Conservation (phyloP, 2,329 filamentous ascomycete genomes). For the Elsinoe batatas region DNA sequence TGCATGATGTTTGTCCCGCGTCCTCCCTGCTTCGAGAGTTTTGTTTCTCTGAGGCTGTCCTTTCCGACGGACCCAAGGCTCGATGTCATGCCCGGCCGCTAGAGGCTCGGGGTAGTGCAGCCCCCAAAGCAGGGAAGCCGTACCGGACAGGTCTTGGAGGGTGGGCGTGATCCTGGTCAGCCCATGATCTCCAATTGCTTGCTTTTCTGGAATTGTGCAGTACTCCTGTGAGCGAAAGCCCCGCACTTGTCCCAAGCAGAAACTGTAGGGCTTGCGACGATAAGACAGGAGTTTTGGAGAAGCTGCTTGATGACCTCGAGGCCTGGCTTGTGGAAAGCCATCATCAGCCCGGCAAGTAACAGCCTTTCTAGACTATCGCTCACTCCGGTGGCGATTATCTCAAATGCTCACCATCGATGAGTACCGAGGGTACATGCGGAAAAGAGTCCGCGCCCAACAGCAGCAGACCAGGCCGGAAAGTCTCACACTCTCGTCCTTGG, state of each 20-base stretch:
- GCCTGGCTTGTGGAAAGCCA: neutral
- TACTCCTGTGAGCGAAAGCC: neutral
- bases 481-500: neutral
- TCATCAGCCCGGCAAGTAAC: neutral
- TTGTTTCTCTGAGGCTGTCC: neutral
- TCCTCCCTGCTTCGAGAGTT: neutral
- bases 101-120: neutral
- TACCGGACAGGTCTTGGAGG: neutral
- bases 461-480: neutral
- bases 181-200: neutral
- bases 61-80: neutral
- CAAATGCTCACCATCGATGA: neutral
- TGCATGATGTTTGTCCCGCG: slow-evolving; percentile 9
- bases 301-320: neutral
- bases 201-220: slow-evolving; percentile 10
- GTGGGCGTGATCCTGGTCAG: neutral
- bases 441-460: neutral
- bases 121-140: neutral
- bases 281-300: neutral
- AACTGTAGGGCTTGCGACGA: neutral
- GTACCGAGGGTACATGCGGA: neutral
- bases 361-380: neutral
- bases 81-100: slow-evolving; percentile 1
- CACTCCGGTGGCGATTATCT: neutral
- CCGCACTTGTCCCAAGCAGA: neutral